Conservation (phyloP, 108 stramenopile species). For the Skeletonema tropicum region DNA sequence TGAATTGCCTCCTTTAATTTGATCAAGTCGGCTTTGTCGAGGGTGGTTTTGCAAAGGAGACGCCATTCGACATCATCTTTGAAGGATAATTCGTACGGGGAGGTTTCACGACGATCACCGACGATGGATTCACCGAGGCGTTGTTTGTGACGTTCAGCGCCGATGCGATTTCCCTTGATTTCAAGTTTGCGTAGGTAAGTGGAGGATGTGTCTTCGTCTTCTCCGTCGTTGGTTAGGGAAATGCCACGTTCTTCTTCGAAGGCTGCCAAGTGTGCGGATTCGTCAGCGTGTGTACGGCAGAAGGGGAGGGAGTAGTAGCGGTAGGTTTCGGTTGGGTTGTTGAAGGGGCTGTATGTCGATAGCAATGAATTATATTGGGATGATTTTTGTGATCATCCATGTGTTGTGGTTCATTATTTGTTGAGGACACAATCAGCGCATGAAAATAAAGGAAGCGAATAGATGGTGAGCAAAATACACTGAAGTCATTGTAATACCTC, state of each 20-base stretch:
- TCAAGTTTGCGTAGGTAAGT: conserved; percentile 16
- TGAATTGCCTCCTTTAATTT: conserved; percentile 89
- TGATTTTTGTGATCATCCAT: background rate
- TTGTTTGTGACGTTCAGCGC: conserved; percentile 69
- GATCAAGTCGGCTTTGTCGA: conserved; percentile 62
- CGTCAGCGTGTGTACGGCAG: conserved; percentile 82
- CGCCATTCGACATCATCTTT: conserved; percentile 86
- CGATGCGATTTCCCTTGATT: conserved; percentile 53
- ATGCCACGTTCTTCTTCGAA: conserved; percentile 51
- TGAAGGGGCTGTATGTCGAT: conserved; percentile 83
- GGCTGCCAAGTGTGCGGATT: conserved; percentile 66
- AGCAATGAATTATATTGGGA: background rate
- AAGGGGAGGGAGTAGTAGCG: conserved; percentile 98
- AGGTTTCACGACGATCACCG: conserved; percentile 93
- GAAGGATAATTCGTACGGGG: conserved; percentile 91
- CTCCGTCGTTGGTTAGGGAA: background rate
- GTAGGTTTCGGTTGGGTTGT: conserved; percentile 99
- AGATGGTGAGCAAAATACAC: too few relatives aligned
- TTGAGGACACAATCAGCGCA: background rate
- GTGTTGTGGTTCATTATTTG: background rate
- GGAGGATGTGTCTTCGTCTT: conserved; percentile 2
- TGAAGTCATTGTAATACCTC: too few relatives aligned
- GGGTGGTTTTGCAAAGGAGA: conserved; percentile 82
- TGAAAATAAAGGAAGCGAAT: background rate
- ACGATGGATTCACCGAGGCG: conserved; percentile 93